Percentiles rank a stretch among this genome's conserved stretches.
phyloP scores from a whole-genome alignment of 805 yeast genomes.

The Lipomyces starkeyi region DNA sequence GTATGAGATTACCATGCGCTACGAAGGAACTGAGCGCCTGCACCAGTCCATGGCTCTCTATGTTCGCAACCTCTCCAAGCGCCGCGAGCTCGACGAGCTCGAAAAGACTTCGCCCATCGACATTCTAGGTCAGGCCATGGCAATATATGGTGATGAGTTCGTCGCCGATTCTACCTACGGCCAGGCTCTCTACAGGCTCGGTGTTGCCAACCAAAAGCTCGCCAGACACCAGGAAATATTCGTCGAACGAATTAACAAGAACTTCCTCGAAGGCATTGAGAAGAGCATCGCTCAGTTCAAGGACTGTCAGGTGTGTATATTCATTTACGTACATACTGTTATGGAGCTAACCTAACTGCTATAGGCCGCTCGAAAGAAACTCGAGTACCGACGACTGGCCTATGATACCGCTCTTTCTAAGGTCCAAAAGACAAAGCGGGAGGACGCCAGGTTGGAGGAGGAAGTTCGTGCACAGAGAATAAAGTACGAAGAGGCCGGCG shows the following conservation, averaged over 20 bases:
- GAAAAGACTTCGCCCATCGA: conserved; percentile 39
- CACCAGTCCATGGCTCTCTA: conserved; percentile 36
- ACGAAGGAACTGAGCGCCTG: conserved; percentile 38
- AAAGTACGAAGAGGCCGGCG: conserved; percentile 41
- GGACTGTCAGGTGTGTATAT: conserved; percentile 31
- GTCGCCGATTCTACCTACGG: conserved; percentile 37
- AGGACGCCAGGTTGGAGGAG: conserved; percentile 40
- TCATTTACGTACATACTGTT: neutral
- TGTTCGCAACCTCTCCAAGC: conserved; percentile 38
- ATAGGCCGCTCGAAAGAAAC: conserved; percentile 34
- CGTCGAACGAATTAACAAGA: conserved; percentile 37
- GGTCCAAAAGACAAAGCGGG: conserved; percentile 38
- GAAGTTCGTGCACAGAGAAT: conserved; percentile 41
- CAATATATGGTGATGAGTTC: conserved; percentile 38
- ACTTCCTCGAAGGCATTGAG: conserved; percentile 36
- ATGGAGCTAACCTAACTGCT: neutral
- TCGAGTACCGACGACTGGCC: conserved; percentile 41
- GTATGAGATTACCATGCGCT: conserved; percentile 38
- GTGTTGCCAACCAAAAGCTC: conserved; percentile 37
- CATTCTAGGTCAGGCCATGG: conserved; percentile 38
- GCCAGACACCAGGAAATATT: conserved; percentile 37
- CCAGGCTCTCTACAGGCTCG: conserved; percentile 36
- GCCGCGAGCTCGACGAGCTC: conserved; percentile 38
- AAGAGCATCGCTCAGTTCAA: conserved; percentile 38
- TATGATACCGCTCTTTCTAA: conserved; percentile 40